phyloP scores from a whole-genome alignment of 495 filamentous ascomycete species.

The Evernia prunastri region DNA sequence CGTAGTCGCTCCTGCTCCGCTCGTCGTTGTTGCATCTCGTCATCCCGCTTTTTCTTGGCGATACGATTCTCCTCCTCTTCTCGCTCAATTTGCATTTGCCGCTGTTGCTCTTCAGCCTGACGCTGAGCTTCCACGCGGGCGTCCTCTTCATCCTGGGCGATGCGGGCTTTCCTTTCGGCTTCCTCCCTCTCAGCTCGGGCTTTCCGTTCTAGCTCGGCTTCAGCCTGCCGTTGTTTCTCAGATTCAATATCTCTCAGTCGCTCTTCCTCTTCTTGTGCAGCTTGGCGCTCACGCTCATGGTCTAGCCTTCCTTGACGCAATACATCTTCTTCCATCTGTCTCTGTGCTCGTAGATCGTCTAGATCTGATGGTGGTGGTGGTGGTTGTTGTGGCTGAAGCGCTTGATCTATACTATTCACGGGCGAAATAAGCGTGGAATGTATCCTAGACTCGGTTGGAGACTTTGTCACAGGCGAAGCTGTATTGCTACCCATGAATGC shows the following conservation, averaged over 20 bases:
- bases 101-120: conserved; percentile 23
- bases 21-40: conserved; percentile 43
- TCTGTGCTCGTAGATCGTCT: conserved; percentile 21
- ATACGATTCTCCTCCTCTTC: conserved; percentile 48
- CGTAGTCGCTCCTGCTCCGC: conserved; percentile 47
- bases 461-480: conserved; percentile 23
- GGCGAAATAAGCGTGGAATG: conserved; percentile 17
- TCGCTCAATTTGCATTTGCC: conserved; percentile 22
- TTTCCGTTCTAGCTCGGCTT: conserved; percentile 38
- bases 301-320: conserved; percentile 13
- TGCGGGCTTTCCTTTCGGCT: conserved; percentile 37
- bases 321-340: conserved; percentile 20
- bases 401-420: conserved; percentile 20
- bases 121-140: conserved; percentile 25
- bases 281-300: conserved; percentile 13
- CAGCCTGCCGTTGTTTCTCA: conserved; percentile 32
- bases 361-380: conserved; percentile 5
- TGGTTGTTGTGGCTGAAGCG: conserved; percentile 18
- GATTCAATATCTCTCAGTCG: conserved; percentile 26
- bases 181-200: conserved; percentile 37
- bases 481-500: conserved; percentile 28
- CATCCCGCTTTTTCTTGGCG: conserved; percentile 47
- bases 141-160: conserved; percentile 43
- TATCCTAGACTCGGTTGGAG: conserved; percentile 12
- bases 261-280: conserved; percentile 17